Conservation (phyloP, 805 yeast genomes). For the Myxozyma sirexii region DNA sequence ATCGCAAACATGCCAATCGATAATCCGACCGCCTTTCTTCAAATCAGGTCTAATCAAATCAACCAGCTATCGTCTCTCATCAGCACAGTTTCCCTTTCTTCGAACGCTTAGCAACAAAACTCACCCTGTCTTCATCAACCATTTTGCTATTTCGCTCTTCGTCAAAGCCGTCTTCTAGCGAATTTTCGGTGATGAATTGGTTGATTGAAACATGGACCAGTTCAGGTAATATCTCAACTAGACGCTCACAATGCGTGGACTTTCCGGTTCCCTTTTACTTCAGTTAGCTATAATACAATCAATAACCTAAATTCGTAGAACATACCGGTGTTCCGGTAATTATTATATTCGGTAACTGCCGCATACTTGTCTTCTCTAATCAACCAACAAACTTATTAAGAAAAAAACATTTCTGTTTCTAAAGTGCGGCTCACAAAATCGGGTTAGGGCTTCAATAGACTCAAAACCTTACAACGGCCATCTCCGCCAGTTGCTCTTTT, state of each 20-base stretch:
- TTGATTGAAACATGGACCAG: conserved; percentile 66
- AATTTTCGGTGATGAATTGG: conserved; percentile 75
- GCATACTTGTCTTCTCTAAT: conserved; percentile 4
- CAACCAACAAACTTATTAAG: background rate
- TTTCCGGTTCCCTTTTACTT: conserved; percentile 67
- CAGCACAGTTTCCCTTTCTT: too few species aligned
- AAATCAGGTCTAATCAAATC: conserved; percentile 79
- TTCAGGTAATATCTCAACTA: conserved; percentile 56
- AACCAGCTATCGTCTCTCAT: conserved; percentile 53
- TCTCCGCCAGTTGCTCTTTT: background rate
- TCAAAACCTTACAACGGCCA: background rate
- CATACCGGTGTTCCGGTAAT: conserved; percentile 90
- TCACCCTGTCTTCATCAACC: conserved; percentile 82
- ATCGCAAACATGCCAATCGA: conserved; percentile 98
- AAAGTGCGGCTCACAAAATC: conserved; percentile 2
- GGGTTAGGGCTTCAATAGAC: conserved; percentile 8
- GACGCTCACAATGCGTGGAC: conserved; percentile 68
- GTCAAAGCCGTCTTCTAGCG: conserved; percentile 82
- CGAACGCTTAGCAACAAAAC: too few species aligned
- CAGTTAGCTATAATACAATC: conserved; percentile 24
- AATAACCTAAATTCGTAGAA: conserved; percentile 27
- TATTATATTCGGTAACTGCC: conserved; percentile 63
- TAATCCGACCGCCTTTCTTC: conserved; percentile 80
- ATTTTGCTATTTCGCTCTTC: conserved; percentile 80
- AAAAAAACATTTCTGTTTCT: background rate